These are phyloP conservation scores for Gossypium bickii DNA, from an alignment of 345 rosid genomes.

Conservation along the genomic window DNA sequence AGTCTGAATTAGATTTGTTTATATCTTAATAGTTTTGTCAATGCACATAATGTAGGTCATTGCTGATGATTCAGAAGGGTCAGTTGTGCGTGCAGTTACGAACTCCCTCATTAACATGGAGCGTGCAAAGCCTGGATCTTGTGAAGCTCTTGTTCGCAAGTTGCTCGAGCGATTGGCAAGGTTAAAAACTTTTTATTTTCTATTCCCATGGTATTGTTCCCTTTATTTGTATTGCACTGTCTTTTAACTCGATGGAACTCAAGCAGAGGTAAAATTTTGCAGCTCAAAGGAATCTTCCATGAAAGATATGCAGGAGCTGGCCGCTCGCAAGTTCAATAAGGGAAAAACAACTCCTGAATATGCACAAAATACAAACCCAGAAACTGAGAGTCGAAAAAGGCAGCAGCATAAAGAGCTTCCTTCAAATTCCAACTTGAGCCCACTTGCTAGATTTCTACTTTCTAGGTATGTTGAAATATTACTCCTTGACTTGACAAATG, in stretches of 20 bases:
- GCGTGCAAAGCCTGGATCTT: conserved; percentile 69
- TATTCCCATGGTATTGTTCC: neutral
- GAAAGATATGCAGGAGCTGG: too few relatives aligned
- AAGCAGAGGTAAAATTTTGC: conserved; percentile 5
- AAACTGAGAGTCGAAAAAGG: conserved; percentile 55
- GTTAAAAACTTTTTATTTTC: conserved; percentile 25
- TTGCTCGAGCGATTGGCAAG: conserved; percentile 76
- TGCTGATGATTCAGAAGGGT: conserved; percentile 53
- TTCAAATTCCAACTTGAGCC: conserved; percentile 69
- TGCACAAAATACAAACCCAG: conserved; percentile 29
- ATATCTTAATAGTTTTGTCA: neutral
- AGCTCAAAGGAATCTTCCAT: too few relatives aligned
- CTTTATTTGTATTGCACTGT: neutral
- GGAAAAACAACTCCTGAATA: conserved; percentile 36
- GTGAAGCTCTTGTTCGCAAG: conserved; percentile 63
- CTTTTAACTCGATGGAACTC: neutral
- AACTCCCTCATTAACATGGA: conserved; percentile 67
- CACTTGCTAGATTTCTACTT: conserved; percentile 87
- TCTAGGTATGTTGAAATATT: conserved; percentile 59
- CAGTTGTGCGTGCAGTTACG: conserved; percentile 45
- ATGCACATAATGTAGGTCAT: conserved; percentile 44
- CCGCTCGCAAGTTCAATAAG: conserved; percentile 37
- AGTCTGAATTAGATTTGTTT: neutral
- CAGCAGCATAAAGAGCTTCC: conserved; percentile 57
- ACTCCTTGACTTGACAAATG: conserved; percentile 1